Evolutionary conservation across 2,329 filamentous ascomycete genomes (phyloP).

Genomic region (Verticillium nubilum): DNA sequence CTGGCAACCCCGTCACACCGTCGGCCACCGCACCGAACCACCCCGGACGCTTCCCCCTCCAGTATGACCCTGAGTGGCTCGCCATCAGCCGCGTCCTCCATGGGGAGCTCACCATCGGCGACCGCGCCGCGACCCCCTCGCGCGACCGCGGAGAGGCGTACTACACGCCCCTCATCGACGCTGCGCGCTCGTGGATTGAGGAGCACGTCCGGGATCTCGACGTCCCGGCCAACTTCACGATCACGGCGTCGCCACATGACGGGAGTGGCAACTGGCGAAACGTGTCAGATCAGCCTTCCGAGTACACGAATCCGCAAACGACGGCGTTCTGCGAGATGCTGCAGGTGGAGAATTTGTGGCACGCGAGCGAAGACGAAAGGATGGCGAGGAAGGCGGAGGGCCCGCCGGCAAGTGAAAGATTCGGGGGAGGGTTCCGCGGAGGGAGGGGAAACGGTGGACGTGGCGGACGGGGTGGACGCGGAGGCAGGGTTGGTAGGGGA

Average conservation of each 20-base stretch:
- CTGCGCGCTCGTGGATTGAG: conserved; percentile 74
- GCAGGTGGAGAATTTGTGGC: conserved; percentile 69
- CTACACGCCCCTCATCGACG: conserved; percentile 64
- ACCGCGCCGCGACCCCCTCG: conserved; percentile 46
- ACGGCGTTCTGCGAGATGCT: conserved; percentile 73
- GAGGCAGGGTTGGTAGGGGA: conserved; percentile 27
- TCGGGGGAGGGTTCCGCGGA: conserved; percentile 16
- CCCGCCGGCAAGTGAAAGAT: conserved; percentile 35
- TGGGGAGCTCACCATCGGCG: conserved; percentile 56
- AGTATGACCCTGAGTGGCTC: conserved; percentile 93
- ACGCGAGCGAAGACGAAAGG: conserved; percentile 67
- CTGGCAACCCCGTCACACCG: conserved; percentile 1
- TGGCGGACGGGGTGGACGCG: conserved; percentile 29
- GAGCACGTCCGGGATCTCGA: conserved; percentile 63
- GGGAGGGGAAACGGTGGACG: conserved; percentile 28
- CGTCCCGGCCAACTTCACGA: conserved; percentile 72
- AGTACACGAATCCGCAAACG: conserved; percentile 87
- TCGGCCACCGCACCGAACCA: conserved; percentile 11
- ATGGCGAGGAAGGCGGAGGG: conserved; percentile 51
- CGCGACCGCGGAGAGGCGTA: conserved; percentile 61
- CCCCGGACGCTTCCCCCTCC: conserved; percentile 50
- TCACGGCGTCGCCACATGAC: conserved; percentile 69
- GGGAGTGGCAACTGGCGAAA: conserved; percentile 45
- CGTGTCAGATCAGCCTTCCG: conserved; percentile 59
- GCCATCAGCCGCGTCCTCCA: conserved; percentile 85